Evolutionary conservation across 306 rosid genomes (phyloP).

Genomic region (Prunus fruticosa): DNA sequence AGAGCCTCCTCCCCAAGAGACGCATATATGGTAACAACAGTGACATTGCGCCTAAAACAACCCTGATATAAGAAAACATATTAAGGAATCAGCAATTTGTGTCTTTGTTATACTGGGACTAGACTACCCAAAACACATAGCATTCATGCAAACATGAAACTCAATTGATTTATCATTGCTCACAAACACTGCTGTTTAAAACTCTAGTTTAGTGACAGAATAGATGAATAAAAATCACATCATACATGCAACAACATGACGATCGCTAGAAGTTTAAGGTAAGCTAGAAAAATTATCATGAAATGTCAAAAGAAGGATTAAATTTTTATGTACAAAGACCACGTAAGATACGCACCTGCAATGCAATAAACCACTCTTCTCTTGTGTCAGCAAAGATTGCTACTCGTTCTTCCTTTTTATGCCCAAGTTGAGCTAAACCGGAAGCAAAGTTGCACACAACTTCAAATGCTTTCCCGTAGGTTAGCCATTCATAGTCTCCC

Average conservation of each 20-base stretch:
- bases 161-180: background rate
- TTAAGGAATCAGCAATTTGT: background rate
- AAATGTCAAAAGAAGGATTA: conserved; percentile 2
- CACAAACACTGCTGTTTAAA: background rate
- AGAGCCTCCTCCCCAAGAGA: conserved; percentile 94
- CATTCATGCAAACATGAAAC: conserved; percentile 1
- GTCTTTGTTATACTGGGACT: background rate
- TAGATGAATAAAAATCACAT: background rate
- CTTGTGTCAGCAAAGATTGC: conserved; percentile 94
- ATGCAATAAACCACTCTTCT: conserved; percentile 88
- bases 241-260: background rate
- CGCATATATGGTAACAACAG: conserved; percentile 91
- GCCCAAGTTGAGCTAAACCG: conserved; percentile 72
- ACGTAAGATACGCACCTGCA: conserved; percentile 61
- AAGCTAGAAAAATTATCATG: background rate
- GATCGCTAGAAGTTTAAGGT: background rate
- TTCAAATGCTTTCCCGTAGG: conserved; percentile 62
- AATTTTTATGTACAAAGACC: background rate
- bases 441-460: conserved; percentile 67
- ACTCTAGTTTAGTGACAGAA: background rate
- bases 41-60: conserved; percentile 86
- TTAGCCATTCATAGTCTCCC: conserved; percentile 84
- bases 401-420: conserved; percentile 60
- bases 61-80: conserved; percentile 44
- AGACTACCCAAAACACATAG: background rate